Percentiles rank a stretch among this genome's conserved stretches.
Conservation (phyloP, 2,329 filamentous ascomycete genomes). For the Neonectria hederae region DNA sequence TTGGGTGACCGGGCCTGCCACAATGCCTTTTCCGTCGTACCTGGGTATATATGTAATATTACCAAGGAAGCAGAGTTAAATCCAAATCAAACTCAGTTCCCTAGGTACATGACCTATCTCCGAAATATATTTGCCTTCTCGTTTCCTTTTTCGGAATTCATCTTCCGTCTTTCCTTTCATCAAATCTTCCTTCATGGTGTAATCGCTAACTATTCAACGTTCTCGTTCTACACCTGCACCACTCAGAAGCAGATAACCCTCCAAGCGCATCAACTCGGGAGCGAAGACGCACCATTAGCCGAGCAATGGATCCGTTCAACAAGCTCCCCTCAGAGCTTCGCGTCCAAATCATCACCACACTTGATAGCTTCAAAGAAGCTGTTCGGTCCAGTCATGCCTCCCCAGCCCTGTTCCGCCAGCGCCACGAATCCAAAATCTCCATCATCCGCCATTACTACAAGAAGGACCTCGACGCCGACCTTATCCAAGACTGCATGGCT, state of each 20-base stretch:
- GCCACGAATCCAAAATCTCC: neutral
- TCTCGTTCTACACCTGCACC: neutral
- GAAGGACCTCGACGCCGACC: neutral
- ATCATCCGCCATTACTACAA: conserved; percentile 9
- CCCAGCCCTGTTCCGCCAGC: neutral
- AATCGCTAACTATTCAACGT: neutral
- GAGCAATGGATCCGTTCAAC: neutral
- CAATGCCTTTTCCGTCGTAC: too few species aligned
- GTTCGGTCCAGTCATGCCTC: neutral
- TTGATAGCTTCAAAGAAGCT: neutral
- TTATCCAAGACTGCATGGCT: conserved; percentile 9
- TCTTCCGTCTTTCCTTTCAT: neutral
- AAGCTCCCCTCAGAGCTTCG: neutral
- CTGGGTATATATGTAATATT: neutral
- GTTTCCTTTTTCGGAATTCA: too few species aligned
- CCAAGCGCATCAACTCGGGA: neutral
- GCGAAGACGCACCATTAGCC: neutral
- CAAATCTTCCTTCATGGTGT: neutral
- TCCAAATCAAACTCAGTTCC: neutral
- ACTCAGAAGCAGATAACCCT: neutral
- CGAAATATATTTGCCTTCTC: neutral
- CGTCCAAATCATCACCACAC: neutral
- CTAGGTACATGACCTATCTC: neutral
- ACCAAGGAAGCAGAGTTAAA: neutral
- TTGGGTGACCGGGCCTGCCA: too few species aligned